Evolutionary conservation across 2,329 filamentous ascomycete genomes (phyloP).

Genomic region (Passalora sequoiae): DNA sequence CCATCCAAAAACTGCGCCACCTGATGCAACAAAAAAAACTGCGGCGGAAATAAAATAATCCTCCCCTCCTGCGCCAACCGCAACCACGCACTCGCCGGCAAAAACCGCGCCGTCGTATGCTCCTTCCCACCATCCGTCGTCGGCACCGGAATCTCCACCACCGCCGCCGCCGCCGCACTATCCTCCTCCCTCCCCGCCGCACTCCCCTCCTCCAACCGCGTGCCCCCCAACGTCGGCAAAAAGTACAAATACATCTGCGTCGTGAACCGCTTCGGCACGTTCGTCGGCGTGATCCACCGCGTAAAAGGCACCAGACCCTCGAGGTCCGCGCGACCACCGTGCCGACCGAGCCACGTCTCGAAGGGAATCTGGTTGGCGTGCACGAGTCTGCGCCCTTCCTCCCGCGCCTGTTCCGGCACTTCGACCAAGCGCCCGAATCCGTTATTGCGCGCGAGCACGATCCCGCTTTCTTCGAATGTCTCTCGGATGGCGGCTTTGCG

Average conservation of each 20-base stretch:
- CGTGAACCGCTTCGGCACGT: constrained; percentile 70
- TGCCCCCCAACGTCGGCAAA: constrained; percentile 52
- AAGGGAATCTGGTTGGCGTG: constrained; percentile 65
- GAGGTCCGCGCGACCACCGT: constrained; percentile 60
- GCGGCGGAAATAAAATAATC: constrained; percentile 85
- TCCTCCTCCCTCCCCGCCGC: constrained; percentile 28
- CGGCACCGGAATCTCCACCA: constrained; percentile 61
- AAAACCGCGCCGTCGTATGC: constrained; percentile 72
- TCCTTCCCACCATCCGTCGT: constrained; percentile 65
- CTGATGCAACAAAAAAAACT: constrained; percentile 67
- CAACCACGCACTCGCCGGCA: constrained; percentile 66
- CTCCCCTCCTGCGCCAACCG: constrained; percentile 56
- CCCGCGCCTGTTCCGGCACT: constrained; percentile 55
- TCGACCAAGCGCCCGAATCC: constrained; percentile 55
- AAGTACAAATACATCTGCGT: constrained; percentile 98
- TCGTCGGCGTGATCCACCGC: constrained; percentile 79
- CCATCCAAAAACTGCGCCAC: constrained; percentile 31
- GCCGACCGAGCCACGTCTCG: constrained; percentile 54
- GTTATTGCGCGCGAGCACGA: constrained; percentile 62
- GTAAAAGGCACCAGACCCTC: constrained; percentile 75
- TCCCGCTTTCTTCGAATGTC: constrained; percentile 92
- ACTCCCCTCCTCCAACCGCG: constrained; percentile 27
- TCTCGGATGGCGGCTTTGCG: constrained; percentile 81
- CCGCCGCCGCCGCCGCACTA: constrained; percentile 47
- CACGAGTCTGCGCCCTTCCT: constrained; percentile 62